Base-by-base conservation (phyloP, 2,329 filamentous ascomycete species). In the Fonsecaea pedrosoi region DNA sequence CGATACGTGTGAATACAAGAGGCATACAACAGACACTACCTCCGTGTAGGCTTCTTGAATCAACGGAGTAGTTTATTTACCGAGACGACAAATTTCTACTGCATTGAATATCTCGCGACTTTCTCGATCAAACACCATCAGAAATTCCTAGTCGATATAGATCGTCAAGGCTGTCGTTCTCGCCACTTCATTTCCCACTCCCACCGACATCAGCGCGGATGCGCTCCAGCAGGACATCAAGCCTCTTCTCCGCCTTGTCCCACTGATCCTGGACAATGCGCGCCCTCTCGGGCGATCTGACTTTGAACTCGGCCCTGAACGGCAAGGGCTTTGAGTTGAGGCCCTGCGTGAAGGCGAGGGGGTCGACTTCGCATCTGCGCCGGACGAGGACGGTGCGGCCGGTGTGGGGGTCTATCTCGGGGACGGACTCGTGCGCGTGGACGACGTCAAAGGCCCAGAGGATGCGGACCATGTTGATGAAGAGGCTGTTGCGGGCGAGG, bases 381-480 rank as follows among this genome's bases (percentile, higher is more conserved):
- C 42, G 10, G n/a, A 48, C 42, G 7, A 21, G 7, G n/a, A 48
- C 42, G 9, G 7, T 25, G n/a, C 8, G 42, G 8, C 40, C 58
- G 10, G 54, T 42, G n/a, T 45, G 54, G 3, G 25, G 25, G 12
- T 48, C 59, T 3, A 30, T 30, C 45, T 50, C 45, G 18, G 12
- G 7, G n/a, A 50, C 45, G 5, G 6, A 21, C 34, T 62, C 34
- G n/a, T 57, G 35, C 12, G 35, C 21, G 34, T 50, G 21, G 3
- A 8, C 12, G 18, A 72, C 58, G 21, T 69, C 57, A 50, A 71
- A 72, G 2, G 50, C 56, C 45, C 60, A 64, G 4, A 72, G 61
- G 80, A 87, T 84, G 34, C 85, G 77, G 0, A 83, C 82, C 64
- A 88, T 85, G 30, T 85, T 85, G 67, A 87, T 84, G 71, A 86